A percentile compares a stretch with the other conserved stretches of the same genome.
These are phyloP conservation scores for Polymyxa betae DNA, from an alignment of 208 protist genomes.

Conservation along the genomic window DNA sequence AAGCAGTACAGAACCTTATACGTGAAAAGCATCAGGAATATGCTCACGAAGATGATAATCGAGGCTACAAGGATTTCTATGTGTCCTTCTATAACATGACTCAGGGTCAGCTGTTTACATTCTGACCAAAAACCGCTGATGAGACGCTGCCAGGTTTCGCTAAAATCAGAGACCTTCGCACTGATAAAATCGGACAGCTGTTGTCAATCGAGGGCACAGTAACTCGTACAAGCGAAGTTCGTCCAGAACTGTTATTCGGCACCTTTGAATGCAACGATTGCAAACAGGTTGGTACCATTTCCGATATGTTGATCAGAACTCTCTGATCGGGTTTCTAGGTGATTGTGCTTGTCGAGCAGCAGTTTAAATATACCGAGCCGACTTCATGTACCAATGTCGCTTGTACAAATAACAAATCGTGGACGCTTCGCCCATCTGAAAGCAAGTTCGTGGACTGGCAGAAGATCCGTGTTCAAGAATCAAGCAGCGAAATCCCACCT, in stretches of 20 bases:
- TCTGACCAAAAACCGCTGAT: not conserved
- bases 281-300: slow-evolving; percentile 58
- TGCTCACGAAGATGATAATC: slow-evolving; percentile 54
- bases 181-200: slow-evolving; percentile 88
- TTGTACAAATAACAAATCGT: slow-evolving; percentile 69
- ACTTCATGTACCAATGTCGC: slow-evolving; percentile 53
- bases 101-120: slow-evolving; percentile 39
- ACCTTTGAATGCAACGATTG: slow-evolving; percentile 95
- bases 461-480: slow-evolving; percentile 86
- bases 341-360: slow-evolving; percentile 87
- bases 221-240: slow-evolving; percentile 95
- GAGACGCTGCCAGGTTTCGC: slow-evolving; percentile 58
- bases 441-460: slow-evolving; percentile 97
- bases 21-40: slow-evolving; percentile 54
- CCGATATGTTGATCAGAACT: not conserved
- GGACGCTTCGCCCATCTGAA: slow-evolving; percentile 70
- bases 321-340: slow-evolving; percentile 77
- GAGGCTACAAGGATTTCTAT: slow-evolving; percentile 56
- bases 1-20: slow-evolving; percentile 62
- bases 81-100: slow-evolving; percentile 60
- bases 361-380: slow-evolving; percentile 97
- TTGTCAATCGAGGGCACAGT: slow-evolving; percentile 93
- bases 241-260: slow-evolving; percentile 95
- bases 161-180: slow-evolving; percentile 89
- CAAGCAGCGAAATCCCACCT: slow-evolving; percentile 69